Base-by-base conservation (phyloP, 1,284 basidiomycete species). In the Earliella scabrosa region DNA sequence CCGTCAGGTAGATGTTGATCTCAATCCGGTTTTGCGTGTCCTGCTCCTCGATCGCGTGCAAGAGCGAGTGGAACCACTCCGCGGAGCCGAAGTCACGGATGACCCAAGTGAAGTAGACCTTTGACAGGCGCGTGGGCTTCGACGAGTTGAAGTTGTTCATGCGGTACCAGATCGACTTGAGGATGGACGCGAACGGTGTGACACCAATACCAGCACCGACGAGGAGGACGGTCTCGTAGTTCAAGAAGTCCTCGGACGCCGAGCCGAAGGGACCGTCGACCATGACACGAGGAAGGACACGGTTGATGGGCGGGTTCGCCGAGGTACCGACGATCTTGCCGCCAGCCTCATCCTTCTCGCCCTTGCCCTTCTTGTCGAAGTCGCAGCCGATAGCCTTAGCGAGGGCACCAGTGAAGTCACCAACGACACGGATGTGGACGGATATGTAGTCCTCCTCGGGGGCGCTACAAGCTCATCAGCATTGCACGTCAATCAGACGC, bases 141-240 rank as follows among this genome's bases (percentile, higher is more conserved):
- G 82, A 82, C 64, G 78, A 74, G 71, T 87, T 83, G 68, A 91
- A 79, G 73, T 87, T 88, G 76, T 94, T 95, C 86, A 93, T 90
- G 45, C 91, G 86, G 77, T 95, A 96, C 93, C 94, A 96, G 68
- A 97, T 92, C n/a, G 88, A 87, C 74, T 95, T 95, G 56, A 95
- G 76, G 66, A 95, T 93, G 81, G 90, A 93, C 50, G 94, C 93
- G 67, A 96, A 97, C 2, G 94, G 94, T 0, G 94, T 96, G 24
- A 96, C 93, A 66, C 94, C 94, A 61, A 96, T 96, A 73, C 94
- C 94, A 50, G 88, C 92, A 63, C 92, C 93, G 47, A 95, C 90
- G 44, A 95, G 82, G 16, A 95, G 75, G 29, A 94, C 80, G 2
- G 92, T 92, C 73, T 95, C 93, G 65, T 85, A 95, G 60, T 92